These are phyloP conservation scores for Phytophthora meadii DNA, from an alignment of 352 stramenopile genomes.

Conservation along the genomic window DNA sequence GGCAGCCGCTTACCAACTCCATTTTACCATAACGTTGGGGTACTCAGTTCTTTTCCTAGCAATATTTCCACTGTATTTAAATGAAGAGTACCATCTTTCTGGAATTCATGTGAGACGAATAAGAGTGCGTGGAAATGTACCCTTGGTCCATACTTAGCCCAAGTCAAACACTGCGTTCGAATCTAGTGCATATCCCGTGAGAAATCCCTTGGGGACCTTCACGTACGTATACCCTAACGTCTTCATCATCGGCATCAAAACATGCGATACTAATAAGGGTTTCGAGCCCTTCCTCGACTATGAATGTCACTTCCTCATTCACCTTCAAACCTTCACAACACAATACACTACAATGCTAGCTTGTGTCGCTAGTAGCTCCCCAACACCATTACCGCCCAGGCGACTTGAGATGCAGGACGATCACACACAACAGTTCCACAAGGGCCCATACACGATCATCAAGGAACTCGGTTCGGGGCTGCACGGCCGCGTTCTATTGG, in stretches of 20 bases:
- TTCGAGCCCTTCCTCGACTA: not conserved
- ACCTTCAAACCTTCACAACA: conserved; percentile 5
- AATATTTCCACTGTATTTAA: not conserved
- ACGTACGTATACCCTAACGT: conserved; percentile 1
- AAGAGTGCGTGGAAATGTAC: conserved; percentile 33
- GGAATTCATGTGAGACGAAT: conserved; percentile 14
- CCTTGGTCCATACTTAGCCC: conserved; percentile 20
- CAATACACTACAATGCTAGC: conserved; percentile 29
- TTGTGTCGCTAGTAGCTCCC: conserved; percentile 22
- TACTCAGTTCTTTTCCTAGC: not conserved
- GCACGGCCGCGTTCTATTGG: conserved; percentile 70
- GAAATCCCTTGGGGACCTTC: conserved; percentile 31
- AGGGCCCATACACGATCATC: conserved; percentile 57
- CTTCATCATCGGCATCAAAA: conserved; percentile 1
- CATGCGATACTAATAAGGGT: conserved; percentile 2
- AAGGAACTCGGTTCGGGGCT: conserved; percentile 69
- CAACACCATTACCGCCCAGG: conserved; percentile 4
- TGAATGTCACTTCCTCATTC: conserved; percentile 23
- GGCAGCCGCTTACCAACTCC: conserved; percentile 10
- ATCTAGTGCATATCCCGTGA: conserved; percentile 19
- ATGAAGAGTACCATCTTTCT: not conserved
- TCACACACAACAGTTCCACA: conserved; percentile 11
- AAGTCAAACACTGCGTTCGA: conserved; percentile 18
- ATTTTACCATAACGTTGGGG: conserved; percentile 1
- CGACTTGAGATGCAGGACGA: conserved; percentile 5